phyloP scores from a whole-genome alignment of 441 rosid genomes.

The Kokia cookei region DNA sequence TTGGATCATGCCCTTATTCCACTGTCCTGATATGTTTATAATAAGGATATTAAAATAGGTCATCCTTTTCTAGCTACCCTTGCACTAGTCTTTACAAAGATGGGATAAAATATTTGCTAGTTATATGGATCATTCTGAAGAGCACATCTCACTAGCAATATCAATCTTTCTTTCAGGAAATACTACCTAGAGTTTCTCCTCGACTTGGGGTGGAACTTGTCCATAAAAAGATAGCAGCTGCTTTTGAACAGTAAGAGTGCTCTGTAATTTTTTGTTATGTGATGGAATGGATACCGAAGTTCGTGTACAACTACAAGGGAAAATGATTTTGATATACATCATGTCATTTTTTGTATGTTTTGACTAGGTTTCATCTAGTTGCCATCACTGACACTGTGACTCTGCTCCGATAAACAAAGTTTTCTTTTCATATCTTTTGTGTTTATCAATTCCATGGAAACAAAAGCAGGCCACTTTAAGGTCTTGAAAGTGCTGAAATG shows the following conservation, averaged over 20 bases:
- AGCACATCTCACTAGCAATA: background rate
- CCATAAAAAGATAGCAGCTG: constrained; percentile 75
- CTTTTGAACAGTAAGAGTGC: constrained; percentile 34
- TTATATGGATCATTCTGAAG: background rate
- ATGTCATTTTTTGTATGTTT: background rate
- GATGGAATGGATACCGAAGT: background rate
- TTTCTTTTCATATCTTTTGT: constrained; percentile 1
- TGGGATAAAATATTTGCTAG: background rate
- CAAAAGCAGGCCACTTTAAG: background rate
- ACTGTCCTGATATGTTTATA: background rate
- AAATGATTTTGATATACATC: background rate
- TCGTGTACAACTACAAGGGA: background rate
- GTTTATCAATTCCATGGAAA: background rate
- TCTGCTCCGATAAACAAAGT: background rate
- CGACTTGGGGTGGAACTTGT: constrained; percentile 64
- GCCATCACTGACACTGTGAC: background rate
- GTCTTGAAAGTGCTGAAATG: background rate
- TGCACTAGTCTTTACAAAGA: background rate
- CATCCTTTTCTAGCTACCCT: too few relatives aligned
- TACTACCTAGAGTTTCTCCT: constrained; percentile 71
- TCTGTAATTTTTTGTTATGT: constrained; percentile 8
- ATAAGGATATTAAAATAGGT: background rate
- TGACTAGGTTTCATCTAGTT: background rate
- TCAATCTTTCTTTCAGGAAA: constrained; percentile 44
- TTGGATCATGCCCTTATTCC: background rate